These are phyloP conservation scores for Arabidopsis hybrid DNA, from an alignment of 441 rosid species.

Conservation along the genomic window DNA sequence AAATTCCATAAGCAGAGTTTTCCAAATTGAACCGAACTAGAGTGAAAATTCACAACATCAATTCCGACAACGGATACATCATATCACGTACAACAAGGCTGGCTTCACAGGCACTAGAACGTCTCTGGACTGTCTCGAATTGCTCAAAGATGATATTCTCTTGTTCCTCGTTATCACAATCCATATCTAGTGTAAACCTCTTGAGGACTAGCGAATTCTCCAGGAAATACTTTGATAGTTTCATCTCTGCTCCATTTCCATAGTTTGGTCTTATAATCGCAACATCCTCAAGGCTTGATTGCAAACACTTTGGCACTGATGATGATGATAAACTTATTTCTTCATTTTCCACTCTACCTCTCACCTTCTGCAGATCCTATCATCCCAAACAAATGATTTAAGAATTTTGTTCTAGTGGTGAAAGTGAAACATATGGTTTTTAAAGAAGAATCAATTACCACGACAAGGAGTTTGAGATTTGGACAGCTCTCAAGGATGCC, in stretches of 20 bases:
- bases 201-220: not conserved
- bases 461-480: conserved; percentile 15
- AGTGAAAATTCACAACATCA: too few species aligned
- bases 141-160: too few species aligned
- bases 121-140: too few species aligned
- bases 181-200: not conserved
- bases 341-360: not conserved
- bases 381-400: not conserved
- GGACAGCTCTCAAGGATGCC: conserved; percentile 26
- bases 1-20: too few species aligned
- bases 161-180: too few species aligned
- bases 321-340: not conserved
- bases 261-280: not conserved
- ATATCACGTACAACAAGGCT: too few species aligned
- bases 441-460: conserved; percentile 2
- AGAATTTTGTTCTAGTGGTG: not conserved
- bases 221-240: not conserved
- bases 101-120: too few species aligned
- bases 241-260: not conserved
- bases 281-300: conserved; percentile 16
- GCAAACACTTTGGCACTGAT: conserved; percentile 20
- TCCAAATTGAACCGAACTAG: too few species aligned
- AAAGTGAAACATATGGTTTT: not conserved
- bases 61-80: too few species aligned
- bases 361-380: conserved; percentile 3